Evolutionary conservation across 345 rosid species (phyloP).

Genomic region (Eucalyptus pumila): DNA sequence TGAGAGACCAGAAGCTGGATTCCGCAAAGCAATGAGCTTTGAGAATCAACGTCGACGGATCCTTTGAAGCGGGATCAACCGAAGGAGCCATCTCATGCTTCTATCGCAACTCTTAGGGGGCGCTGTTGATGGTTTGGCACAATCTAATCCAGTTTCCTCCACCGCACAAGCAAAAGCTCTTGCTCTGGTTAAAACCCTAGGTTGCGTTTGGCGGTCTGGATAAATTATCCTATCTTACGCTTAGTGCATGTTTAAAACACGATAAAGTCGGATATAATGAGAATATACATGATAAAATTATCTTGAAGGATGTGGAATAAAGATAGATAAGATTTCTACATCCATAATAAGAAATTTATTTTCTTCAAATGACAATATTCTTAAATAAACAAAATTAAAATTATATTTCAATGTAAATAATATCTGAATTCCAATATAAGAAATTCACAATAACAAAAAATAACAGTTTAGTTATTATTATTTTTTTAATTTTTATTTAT

Average conservation of each 20-base stretch:
- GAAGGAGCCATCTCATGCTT: background rate
- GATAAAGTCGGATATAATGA: accelerated
- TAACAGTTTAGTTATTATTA: too few species aligned
- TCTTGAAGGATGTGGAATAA: accelerated
- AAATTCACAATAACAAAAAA: too few species aligned
- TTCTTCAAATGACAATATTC: too few species aligned
- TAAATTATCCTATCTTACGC: too few species aligned
- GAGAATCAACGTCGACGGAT: background rate
- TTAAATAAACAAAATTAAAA: too few species aligned
- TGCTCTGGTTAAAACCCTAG: too few species aligned
- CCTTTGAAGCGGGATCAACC: background rate
- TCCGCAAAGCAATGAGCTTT: background rate
- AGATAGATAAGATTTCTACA: accelerated
- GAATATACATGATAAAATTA: too few species aligned
- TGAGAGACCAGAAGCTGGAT: background rate
- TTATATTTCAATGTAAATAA: too few species aligned
- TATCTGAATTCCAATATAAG: too few species aligned
- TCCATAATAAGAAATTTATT: too few species aligned
- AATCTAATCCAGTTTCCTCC: background rate
- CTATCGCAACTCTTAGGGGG: background rate
- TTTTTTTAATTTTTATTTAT: too few species aligned
- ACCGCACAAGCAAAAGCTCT: too few species aligned
- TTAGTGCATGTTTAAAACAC: accelerated
- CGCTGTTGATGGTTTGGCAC: background rate
- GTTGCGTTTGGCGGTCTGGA: accelerated